A percentile compares a stretch with the other conserved stretches of the same genome.
These are phyloP conservation scores for Eucalyptus erythrocorys DNA, from an alignment of 345 rosid genomes.

Conservation along the genomic window DNA sequence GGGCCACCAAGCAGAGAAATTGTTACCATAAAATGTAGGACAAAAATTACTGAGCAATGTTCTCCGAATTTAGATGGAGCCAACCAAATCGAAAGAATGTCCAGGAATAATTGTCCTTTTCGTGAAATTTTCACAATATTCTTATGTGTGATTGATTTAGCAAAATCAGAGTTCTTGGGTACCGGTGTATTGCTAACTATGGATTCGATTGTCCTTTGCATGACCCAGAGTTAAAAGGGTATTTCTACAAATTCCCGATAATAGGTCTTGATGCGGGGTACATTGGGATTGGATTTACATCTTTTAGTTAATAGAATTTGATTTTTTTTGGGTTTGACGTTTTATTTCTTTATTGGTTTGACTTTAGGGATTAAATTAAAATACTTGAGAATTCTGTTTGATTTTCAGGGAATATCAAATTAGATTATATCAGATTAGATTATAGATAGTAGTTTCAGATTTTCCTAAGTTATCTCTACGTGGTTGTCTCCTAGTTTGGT, in stretches of 20 bases:
- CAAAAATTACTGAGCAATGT: neutral
- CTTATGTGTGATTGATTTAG: neutral
- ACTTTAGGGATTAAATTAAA: neutral
- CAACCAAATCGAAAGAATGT: neutral
- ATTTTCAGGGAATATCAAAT: neutral
- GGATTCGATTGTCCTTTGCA: neutral
- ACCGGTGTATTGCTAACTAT: neutral
- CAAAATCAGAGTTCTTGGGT: neutral
- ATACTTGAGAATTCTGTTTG: neutral
- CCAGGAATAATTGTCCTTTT: neutral
- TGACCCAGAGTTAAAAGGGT: neutral
- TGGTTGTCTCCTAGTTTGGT: neutral
- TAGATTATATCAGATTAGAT: neutral
- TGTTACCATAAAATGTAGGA: neutral
- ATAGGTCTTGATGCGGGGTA: neutral
- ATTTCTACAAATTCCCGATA: neutral
- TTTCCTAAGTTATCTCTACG: neutral
- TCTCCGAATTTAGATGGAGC: neutral
- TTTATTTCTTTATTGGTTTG: neutral
- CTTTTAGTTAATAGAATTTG: neutral
- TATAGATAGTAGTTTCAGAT: neutral
- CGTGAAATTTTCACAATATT: neutral
- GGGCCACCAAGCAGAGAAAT: neutral
- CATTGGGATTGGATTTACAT: neutral
- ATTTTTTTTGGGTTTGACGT: neutral